Evolutionary conservation across 2,329 filamentous ascomycete species (phyloP), one percentile per base, ranked within the genome.

Genomic region (Onygenales sp.): DNA sequence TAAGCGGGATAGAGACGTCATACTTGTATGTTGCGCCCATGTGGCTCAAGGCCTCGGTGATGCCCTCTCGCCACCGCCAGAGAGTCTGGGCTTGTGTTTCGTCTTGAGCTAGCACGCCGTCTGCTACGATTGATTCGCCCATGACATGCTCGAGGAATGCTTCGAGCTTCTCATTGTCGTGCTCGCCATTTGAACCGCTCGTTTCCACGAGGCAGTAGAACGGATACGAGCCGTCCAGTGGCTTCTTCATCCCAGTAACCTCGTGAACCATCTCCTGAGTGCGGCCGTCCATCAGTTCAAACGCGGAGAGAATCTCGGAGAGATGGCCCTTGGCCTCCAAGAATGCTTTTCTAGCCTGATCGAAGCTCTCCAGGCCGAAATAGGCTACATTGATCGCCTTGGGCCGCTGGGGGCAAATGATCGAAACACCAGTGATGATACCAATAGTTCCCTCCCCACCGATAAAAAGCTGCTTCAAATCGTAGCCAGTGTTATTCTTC

Each of bases 401-500:
- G 17, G 90, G 87, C 14, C 89, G 82, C 65, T 91, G 90, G 0
- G 93, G 91, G 65, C 91, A 96, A 61, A 92, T 79, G 57, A 98
- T 86, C 3, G 90, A 91, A 39, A 97, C 79, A 46, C 82, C 91
- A 14, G 93, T 98, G 63, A 98, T 87, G 63, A 97, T 87, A 51
- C 93, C 93, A 58, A 97, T 86, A 4, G 93, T 97, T 27, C 93
- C 93, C 71, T 98, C 93, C 34, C 85, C 88, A 45, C 93, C 93
- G 63, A 98, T 95, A 69, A 98, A 96, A 37, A 96, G 80, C 71
- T 96, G 92, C 76, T 96, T 96, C 54, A 96, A 72, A 68, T 98
- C 94, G 71, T 97, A 98, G 32, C 93, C 93, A 2, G 93, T 98
- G 75, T 98, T 98, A 78, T 98, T 97, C 78, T 98, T 98, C 60